A percentile compares a stretch with the other conserved stretches of the same genome.
phyloP scores from a whole-genome alignment of 192 early-diverging fungal genomes.

The Podila clonocystis region DNA sequence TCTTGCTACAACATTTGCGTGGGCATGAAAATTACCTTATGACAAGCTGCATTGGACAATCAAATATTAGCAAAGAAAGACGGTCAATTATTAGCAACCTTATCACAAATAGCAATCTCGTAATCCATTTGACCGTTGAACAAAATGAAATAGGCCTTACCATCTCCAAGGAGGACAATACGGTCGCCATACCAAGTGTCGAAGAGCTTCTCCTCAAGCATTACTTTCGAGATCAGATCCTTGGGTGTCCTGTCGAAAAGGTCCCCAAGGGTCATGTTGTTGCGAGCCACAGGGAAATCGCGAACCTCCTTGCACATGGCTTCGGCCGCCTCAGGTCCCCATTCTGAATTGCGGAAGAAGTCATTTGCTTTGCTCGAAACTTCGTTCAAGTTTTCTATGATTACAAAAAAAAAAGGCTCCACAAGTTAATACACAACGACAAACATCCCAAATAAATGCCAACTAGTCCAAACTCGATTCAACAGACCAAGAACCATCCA shows the following conservation, averaged over 20 bases:
- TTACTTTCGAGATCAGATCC: slow-evolving; percentile 9
- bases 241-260: background rate
- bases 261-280: background rate
- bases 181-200: slow-evolving; percentile 1
- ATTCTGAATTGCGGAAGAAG: background rate
- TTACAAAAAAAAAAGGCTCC: too few relatives aligned
- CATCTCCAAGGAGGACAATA: slow-evolving; percentile 8
- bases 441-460: too few relatives aligned
- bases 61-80: too few relatives aligned
- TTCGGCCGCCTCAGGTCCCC: slow-evolving; percentile 10
- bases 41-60: too few relatives aligned
- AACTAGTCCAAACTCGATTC: too few relatives aligned
- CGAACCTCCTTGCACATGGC: slow-evolving; percentile 7
- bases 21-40: too few relatives aligned
- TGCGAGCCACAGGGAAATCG: background rate
- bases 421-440: too few relatives aligned
- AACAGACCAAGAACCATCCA: background rate
- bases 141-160: background rate
- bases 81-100: too few relatives aligned
- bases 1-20: too few relatives aligned
- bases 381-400: background rate
- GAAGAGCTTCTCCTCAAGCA: slow-evolving; percentile 8
- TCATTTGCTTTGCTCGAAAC: background rate
- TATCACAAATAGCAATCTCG: too few relatives aligned
- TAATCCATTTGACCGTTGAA: too few relatives aligned